Evolutionary conservation across 768 basidiomycete species (phyloP).

Genomic region (Termitomyces sp.): DNA sequence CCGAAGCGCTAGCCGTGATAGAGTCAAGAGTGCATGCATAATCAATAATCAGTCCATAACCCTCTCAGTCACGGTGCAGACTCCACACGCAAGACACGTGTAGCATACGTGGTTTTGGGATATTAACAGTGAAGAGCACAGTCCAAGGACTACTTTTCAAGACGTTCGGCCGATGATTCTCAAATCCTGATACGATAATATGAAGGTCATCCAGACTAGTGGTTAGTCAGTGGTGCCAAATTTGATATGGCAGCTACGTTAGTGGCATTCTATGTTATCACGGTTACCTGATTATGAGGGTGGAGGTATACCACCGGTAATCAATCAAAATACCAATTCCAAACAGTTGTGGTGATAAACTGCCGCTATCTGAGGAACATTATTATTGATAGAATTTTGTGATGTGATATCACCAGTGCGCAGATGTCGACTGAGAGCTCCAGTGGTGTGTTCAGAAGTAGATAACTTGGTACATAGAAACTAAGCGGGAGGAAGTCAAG

Average conservation of each 20-base stretch:
- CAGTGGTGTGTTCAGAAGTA: background rate
- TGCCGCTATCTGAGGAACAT: background rate
- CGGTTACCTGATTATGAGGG: too few species aligned
- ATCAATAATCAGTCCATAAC: background rate
- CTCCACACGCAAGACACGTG: background rate
- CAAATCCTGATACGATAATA: background rate
- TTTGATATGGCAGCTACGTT: background rate
- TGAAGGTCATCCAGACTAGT: background rate
- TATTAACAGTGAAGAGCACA: background rate
- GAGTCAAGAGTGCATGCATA: background rate
- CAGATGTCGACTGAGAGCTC: background rate
- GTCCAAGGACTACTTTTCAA: background rate
- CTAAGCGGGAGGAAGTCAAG: too few species aligned
- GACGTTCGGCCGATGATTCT: background rate
- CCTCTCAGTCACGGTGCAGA: background rate
- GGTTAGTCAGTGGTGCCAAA: background rate
- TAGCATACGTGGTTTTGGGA: background rate
- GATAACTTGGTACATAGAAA: too few species aligned
- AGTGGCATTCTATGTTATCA: background rate
- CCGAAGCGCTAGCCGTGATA: background rate
- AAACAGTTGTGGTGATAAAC: too few species aligned
- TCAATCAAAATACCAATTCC: background rate
- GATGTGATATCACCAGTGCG: background rate
- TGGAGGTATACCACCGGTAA: background rate
- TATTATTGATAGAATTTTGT: too few species aligned